phyloP scores from a whole-genome alignment of 495 filamentous ascomycete species.

The Hyaloscypha hepaticicola region DNA sequence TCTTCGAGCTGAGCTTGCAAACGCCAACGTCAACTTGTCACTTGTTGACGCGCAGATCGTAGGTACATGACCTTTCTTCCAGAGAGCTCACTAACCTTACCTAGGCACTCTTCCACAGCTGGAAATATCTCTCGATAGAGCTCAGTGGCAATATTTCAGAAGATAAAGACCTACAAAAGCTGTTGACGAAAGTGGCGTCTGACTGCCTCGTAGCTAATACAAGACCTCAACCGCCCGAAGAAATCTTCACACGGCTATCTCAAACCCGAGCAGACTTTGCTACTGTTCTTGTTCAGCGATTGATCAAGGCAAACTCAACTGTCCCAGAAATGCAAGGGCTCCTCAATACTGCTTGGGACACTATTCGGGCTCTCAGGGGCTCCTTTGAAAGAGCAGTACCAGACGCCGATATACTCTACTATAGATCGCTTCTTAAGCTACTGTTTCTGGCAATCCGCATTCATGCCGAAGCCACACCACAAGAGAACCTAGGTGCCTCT shows the following conservation, averaged over 20 bases:
- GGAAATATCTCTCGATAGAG: conserved; percentile 86
- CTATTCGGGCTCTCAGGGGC: conserved; percentile 59
- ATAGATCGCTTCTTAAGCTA: conserved; percentile 77
- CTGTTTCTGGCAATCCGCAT: conserved; percentile 80
- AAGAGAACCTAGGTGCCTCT: conserved; percentile 20
- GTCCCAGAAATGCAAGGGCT: conserved; percentile 60
- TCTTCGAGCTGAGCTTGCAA: conserved; percentile 74
- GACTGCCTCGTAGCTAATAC: conserved; percentile 73
- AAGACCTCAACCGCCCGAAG: conserved; percentile 60
- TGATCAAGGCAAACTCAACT: conserved; percentile 62
- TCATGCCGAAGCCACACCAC: conserved; percentile 23
- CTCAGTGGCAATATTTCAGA: conserved; percentile 66
- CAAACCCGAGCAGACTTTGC: conserved; percentile 72
- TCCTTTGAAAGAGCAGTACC: conserved; percentile 63
- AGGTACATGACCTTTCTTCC: conserved; percentile 38
- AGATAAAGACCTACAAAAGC: conserved; percentile 61
- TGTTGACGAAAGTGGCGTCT: conserved; percentile 63
- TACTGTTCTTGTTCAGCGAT: conserved; percentile 70
- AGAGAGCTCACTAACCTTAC: conserved; percentile 32
- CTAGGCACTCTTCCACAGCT: conserved; percentile 77
- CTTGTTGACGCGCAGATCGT: conserved; percentile 89
- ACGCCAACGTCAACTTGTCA: conserved; percentile 86
- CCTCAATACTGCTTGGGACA: conserved; percentile 63
- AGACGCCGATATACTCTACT: conserved; percentile 66
- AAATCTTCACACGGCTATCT: conserved; percentile 70